Evolutionary conservation across 2,329 filamentous ascomycete species (phyloP).

Genomic region (Diaporthe sp.): DNA sequence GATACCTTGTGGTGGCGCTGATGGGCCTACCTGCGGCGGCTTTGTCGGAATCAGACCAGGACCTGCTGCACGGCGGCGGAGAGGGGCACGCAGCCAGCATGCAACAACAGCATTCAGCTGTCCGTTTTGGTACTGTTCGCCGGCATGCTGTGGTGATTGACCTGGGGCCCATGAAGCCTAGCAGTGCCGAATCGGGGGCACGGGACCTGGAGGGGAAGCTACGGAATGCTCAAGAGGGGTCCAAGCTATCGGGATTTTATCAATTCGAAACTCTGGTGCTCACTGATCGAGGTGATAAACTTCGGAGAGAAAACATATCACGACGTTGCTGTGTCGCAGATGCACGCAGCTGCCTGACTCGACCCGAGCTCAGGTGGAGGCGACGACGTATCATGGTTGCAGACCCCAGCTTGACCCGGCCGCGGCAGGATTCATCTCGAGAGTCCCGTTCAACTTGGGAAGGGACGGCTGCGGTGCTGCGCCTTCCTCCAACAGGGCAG

Average conservation of each 20-base stretch:
- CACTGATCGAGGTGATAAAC: neutral
- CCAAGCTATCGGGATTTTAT: conserved; percentile 20
- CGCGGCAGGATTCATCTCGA: conserved; percentile 16
- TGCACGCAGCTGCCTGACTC: conserved; percentile 19
- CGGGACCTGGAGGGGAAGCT: conserved; percentile 5
- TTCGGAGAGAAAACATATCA: conserved; percentile 19
- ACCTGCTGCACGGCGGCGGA: conserved; percentile 8
- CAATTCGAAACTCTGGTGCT: conserved; percentile 29
- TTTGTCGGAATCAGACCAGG: neutral
- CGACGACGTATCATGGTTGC: conserved; percentile 8
- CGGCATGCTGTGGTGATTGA: conserved; percentile 15
- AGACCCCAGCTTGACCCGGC: conserved; percentile 28
- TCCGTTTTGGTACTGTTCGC: conserved; percentile 17
- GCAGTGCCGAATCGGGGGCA: neutral
- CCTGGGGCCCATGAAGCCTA: neutral
- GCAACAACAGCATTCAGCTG: neutral
- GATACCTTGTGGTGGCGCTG: conserved; percentile 13
- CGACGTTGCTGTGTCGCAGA: conserved; percentile 8
- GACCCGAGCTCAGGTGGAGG: conserved; percentile 24
- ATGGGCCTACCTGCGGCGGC: neutral
- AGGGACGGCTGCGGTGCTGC: neutral
- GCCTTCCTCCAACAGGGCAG: neutral
- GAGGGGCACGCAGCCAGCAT: neutral
- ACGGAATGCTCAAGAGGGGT: conserved; percentile 15
- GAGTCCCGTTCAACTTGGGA: neutral